Conservation (phyloP, 2,329 filamentous ascomycete species). For the Aureobasidium sp. region DNA sequence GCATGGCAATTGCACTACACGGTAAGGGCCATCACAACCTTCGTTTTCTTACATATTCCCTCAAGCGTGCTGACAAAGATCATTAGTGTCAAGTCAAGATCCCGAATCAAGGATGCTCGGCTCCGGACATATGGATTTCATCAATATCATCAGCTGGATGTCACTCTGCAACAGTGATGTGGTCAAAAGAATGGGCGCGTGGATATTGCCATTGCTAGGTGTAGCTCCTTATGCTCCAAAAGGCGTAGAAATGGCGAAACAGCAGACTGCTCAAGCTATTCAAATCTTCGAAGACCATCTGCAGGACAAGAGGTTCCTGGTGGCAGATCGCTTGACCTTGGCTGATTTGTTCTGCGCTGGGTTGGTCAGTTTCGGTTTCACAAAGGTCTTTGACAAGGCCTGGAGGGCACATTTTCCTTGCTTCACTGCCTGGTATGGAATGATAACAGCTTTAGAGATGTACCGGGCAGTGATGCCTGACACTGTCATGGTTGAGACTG, state of each 20-base stretch:
- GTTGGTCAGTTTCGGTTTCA: constrained; percentile 77
- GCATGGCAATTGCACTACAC: constrained; percentile 94
- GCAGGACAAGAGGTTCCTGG: neutral
- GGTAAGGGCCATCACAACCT: constrained; percentile 46
- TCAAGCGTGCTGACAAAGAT: neutral
- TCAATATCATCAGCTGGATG: constrained; percentile 96
- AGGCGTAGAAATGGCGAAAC: constrained; percentile 53
- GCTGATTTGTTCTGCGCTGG: constrained; percentile 81
- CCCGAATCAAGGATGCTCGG: constrained; percentile 70
- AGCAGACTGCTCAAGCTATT: constrained; percentile 20
- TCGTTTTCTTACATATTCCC: no score
- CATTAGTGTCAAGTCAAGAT: neutral
- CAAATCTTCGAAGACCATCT: constrained; percentile 56
- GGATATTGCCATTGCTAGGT: neutral
- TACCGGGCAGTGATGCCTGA: neutral
- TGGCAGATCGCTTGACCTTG: constrained; percentile 38
- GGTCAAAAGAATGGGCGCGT: constrained; percentile 49
- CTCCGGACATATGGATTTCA: constrained; percentile 99
- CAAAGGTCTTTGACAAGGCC: constrained; percentile 87
- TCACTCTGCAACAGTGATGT: constrained; percentile 77
- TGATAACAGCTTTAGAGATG: neutral
- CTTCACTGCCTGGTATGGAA: neutral
- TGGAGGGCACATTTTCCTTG: constrained; percentile 62
- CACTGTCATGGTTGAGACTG: neutral
- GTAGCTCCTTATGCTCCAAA: neutral